Conservation (phyloP, 2,329 filamentous ascomycete species). For the Exserohilum turcica region DNA sequence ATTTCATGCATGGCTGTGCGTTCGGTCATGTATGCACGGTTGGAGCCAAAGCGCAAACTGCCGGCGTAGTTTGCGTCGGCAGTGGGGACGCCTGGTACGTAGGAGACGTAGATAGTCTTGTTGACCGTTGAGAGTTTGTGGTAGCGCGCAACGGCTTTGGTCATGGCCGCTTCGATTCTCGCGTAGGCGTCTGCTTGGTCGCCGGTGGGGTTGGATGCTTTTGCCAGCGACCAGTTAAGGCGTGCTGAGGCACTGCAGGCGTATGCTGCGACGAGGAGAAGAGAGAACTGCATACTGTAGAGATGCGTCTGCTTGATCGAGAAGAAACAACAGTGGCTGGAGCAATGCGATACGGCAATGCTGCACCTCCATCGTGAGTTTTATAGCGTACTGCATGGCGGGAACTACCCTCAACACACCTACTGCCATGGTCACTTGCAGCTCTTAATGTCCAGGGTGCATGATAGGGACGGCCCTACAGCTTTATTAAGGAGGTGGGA, state of each 20-base stretch:
- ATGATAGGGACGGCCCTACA: background rate
- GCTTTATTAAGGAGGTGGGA: slow-evolving; percentile 6
- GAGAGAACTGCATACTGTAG: slow-evolving; percentile 28
- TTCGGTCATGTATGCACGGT: slow-evolving; percentile 43
- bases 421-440: background rate
- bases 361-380: background rate
- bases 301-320: background rate
- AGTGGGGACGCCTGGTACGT: slow-evolving; percentile 41
- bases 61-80: slow-evolving; percentile 46
- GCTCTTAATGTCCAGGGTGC: background rate
- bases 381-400: background rate
- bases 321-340: background rate
- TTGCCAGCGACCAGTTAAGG: slow-evolving; percentile 35
- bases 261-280: slow-evolving; percentile 28
- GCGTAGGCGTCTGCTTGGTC: slow-evolving; percentile 42
- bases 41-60: slow-evolving; percentile 41
- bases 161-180: slow-evolving; percentile 41
- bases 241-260: slow-evolving; percentile 28
- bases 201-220: slow-evolving; percentile 35
- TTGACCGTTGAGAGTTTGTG: slow-evolving; percentile 26
- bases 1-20: slow-evolving; percentile 46
- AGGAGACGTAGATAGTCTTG: slow-evolving; percentile 38
- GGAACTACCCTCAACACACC: background rate
- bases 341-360: background rate
- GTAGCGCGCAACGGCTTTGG: slow-evolving; percentile 37